A percentile compares a stretch with the other conserved stretches of the same genome.
Conservation (phyloP, 2,329 filamentous ascomycete species). For the Trichophyton schoenleinii region DNA sequence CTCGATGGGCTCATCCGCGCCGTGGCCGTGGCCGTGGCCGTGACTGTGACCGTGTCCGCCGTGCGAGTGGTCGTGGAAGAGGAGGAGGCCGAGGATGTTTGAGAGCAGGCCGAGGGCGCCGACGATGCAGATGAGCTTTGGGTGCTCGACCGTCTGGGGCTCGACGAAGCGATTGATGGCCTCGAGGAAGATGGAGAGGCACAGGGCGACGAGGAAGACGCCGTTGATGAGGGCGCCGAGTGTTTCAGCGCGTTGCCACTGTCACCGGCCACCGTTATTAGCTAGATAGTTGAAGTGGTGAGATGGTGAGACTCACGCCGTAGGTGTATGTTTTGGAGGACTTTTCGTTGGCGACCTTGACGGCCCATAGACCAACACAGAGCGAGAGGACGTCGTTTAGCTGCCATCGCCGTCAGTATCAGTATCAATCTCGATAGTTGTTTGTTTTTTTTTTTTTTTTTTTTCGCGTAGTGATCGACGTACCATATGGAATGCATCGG, state of each 20-base stretch:
- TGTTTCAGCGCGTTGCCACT: slow-evolving; percentile 97
- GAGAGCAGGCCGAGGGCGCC: slow-evolving; percentile 75
- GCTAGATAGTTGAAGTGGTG: background rate
- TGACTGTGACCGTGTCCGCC: slow-evolving; percentile 38
- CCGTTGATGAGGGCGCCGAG: slow-evolving; percentile 93
- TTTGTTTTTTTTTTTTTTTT: too few relatives aligned
- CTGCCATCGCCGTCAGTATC: slow-evolving; percentile 30
- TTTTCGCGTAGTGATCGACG: slow-evolving; percentile 15
- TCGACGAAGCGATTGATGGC: slow-evolving; percentile 86
- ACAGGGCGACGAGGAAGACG: slow-evolving; percentile 91
- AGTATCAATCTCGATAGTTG: too few relatives aligned
- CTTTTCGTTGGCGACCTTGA: slow-evolving; percentile 71
- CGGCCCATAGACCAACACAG: slow-evolving; percentile 86
- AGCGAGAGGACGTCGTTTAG: slow-evolving; percentile 96
- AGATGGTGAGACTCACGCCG: slow-evolving; percentile 49
- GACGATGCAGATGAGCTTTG: slow-evolving; percentile 77
- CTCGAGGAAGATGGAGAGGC: slow-evolving; percentile 91
- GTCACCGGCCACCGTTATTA: slow-evolving; percentile 16
- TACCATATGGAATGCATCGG: slow-evolving; percentile 97
- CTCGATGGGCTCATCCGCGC: slow-evolving; percentile 26
- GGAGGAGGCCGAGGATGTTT: slow-evolving; percentile 75
- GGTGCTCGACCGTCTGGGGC: slow-evolving; percentile 74
- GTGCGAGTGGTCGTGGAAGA: slow-evolving; percentile 90
- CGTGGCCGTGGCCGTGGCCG: slow-evolving; percentile 9
- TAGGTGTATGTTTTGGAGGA: slow-evolving; percentile 86